A percentile compares a stretch with the other conserved stretches of the same genome.
Evolutionary conservation across 2,329 filamentous ascomycete species (phyloP).

Genomic region (Fusarium sp.): DNA sequence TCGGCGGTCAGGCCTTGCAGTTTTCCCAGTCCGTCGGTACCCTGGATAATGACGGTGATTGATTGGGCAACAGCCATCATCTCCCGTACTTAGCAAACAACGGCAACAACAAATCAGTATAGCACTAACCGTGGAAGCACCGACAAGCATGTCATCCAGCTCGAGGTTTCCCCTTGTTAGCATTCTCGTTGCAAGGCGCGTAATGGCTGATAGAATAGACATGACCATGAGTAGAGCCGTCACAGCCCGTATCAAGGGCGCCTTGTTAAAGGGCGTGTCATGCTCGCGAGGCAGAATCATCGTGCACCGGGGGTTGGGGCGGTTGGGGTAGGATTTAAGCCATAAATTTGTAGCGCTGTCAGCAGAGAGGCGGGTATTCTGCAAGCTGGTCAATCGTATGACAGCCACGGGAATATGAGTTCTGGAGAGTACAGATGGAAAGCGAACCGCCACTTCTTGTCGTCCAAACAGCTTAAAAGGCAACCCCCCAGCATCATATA

Average conservation of each 20-base stretch:
- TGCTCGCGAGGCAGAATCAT: constrained; percentile 30
- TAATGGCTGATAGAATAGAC: constrained; percentile 28
- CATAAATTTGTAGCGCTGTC: too few species aligned
- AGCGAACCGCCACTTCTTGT: not conserved
- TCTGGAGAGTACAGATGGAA: too few species aligned
- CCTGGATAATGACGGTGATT: constrained; percentile 23
- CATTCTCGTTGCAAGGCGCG: constrained; percentile 23
- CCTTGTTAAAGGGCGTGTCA: constrained; percentile 37
- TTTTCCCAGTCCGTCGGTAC: constrained; percentile 30
- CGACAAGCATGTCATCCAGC: constrained; percentile 26
- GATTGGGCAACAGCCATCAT: constrained; percentile 27
- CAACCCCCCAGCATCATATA: not conserved
- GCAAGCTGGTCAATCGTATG: not conserved
- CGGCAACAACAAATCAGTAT: not conserved
- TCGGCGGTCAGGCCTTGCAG: not conserved
- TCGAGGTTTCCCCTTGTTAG: constrained; percentile 20
- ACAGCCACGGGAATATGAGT: not conserved
- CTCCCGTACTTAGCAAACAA: constrained; percentile 10
- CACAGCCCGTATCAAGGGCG: constrained; percentile 35
- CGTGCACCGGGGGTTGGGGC: too few species aligned
- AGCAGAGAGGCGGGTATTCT: too few species aligned
- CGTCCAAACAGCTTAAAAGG: not conserved
- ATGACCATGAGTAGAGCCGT: constrained; percentile 37
- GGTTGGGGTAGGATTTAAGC: too few species aligned
- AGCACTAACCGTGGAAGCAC: constrained; percentile 25